Base-by-base conservation (phyloP, 805 yeast species). In the Pichia paraexigua region DNA sequence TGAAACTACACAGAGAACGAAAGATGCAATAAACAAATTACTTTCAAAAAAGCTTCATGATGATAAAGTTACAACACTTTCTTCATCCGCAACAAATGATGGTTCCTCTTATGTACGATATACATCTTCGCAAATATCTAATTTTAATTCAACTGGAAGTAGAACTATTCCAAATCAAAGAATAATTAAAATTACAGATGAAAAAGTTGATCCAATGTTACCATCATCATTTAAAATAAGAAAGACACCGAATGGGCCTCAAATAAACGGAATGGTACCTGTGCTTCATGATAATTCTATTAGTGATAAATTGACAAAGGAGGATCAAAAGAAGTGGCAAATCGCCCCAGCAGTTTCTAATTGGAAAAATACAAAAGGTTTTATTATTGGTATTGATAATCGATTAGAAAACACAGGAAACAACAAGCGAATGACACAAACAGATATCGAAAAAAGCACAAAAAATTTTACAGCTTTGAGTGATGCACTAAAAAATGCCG, bases 291-390 rank as follows among this genome's bases (percentile, higher is more conserved):
- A 80, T 30, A 71, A 77, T n/a, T 48, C 59, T 2, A 41, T 21
- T n/a, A 74, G 80, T 7, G 79, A 79, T 22, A 71, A 75, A 60
- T 64, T 85, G 20, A 78, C 90, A 0, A 78, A 79, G 27, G 87
- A 84, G 57, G 95, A 90, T 49, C 86, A 82, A 56, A 80, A 78
- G 27, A 76, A 79, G 54, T 92, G 97, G 97, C 75, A 77, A 46
- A 89, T 94, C 30, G 98, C 98, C 0, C 83, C 96, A 0, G 88
- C 95, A 1, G 79, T 92, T 0, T 92, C 98, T 1, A 89, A 88
- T 65, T 94, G 98, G 97, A 91, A 90, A 66, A 94, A 94, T 65
- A 87, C 91, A 18, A 85, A 87, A 58, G 97, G 98, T 1, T 88
- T 82, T 63, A 82, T 96, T 0, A 83, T 91, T 44, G 81, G 85